These are phyloP conservation scores for Priceomyces medius DNA, from an alignment of 805 yeast species.

Conservation along the genomic window DNA sequence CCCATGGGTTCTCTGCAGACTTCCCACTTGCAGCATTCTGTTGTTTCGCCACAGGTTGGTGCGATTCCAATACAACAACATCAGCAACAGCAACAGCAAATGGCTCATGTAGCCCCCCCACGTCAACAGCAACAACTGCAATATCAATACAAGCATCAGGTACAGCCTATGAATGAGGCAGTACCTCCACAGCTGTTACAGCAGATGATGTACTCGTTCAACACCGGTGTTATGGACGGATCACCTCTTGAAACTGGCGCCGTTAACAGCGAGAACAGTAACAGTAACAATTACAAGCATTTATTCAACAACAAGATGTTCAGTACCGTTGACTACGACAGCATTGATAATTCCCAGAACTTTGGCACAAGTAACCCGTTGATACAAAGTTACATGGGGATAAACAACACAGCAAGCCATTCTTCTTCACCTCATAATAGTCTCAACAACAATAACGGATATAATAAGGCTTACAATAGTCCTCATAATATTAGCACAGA, in stretches of 20 bases:
- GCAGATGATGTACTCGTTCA: neutral
- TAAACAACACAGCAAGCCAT: neutral
- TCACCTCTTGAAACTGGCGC: neutral
- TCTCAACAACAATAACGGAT: neutral
- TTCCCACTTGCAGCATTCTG: neutral
- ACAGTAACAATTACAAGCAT: neutral
- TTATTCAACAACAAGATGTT: constrained; percentile 5
- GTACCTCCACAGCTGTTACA: neutral
- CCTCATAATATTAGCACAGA: neutral
- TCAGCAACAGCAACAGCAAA: neutral
- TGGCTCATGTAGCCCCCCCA: neutral
- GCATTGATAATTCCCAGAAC: neutral
- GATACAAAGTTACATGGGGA: constrained; percentile 5
- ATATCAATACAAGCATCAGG: neutral
- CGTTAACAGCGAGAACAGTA: neutral
- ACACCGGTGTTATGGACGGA: neutral
- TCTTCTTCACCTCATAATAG: neutral
- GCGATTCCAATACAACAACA: neutral
- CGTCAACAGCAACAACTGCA: neutral
- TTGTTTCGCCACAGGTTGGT: neutral
- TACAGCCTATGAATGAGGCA: neutral
- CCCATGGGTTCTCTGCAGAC: neutral
- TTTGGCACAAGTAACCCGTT: constrained; percentile 6
- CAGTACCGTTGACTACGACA: constrained; percentile 2
- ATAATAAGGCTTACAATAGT: neutral